Evolutionary conservation across 2,329 filamentous ascomycete species (phyloP).

Genomic region (Rutstroemia sp.): DNA sequence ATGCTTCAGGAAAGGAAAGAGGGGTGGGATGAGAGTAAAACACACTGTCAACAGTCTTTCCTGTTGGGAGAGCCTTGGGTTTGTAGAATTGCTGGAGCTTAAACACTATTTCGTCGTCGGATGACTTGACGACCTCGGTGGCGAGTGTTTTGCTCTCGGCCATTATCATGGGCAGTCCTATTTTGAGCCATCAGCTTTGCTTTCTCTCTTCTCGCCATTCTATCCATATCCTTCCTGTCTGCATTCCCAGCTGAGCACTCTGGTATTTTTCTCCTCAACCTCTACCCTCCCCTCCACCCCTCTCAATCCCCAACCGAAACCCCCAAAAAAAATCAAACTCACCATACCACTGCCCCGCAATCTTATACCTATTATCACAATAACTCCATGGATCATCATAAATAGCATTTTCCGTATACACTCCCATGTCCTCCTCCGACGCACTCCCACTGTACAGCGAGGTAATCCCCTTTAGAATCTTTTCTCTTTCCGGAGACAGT

Average conservation of each 20-base stretch:
- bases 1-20: not conserved
- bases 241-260: not conserved
- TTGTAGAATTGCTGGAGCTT: slow-evolving; percentile 42
- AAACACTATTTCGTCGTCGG: slow-evolving; percentile 36
- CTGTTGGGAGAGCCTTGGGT: slow-evolving; percentile 30
- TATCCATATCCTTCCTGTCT: not conserved
- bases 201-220: not conserved
- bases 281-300: not conserved
- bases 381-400: slow-evolving; percentile 43
- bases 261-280: no score
- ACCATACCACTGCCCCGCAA: slow-evolving; percentile 42
- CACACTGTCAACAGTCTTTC: not conserved
- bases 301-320: no score
- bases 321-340: not conserved
- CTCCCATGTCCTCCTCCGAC: slow-evolving; percentile 40
- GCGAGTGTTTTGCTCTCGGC: slow-evolving; percentile 33
- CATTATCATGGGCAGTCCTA: slow-evolving; percentile 36
- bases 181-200: not conserved
- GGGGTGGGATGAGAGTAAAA: not conserved
- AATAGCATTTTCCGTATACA: slow-evolving; percentile 38
- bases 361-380: slow-evolving; percentile 43
- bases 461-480: slow-evolving; percentile 36
- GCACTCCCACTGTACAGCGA: slow-evolving; percentile 40
- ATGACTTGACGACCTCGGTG: slow-evolving; percentile 35
- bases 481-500: slow-evolving; percentile 30